Evolutionary conservation across 2,329 filamentous ascomycete genomes (phyloP), one percentile per base, ranked within the genome.

Genomic region (Aspergillus ochraceus): DNA sequence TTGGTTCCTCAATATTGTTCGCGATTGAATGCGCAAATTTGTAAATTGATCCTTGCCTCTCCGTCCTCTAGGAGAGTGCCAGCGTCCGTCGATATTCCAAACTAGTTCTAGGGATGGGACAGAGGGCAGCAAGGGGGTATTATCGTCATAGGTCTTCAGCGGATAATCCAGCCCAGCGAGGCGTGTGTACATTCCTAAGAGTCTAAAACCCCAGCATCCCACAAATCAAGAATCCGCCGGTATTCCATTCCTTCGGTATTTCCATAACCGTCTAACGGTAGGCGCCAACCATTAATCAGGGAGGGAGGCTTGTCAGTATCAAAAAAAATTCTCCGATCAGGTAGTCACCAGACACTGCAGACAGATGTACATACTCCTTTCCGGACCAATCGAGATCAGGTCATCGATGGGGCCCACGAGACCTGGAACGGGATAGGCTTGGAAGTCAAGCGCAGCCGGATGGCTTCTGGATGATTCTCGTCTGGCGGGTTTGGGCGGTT

Each of bases 41-140:
- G 45, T 47, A 47, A 24, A 24, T 47, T 14, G 22, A 47, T 14
- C 11, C 19, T 12, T 9, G 36, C 14, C 17, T 47, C 20, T 47
- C 45, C n/a, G 20, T 47, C 6, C 4, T 19, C 10, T 1, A 12
- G 11, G 12, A 19, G 14, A 20, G 22, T 6, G 14, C 3, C 11
- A 24, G 45, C 14, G 42, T 20, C 42, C 45, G 22, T 52, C 32
- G 14, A 29, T 45, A 49, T 32, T 22, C 17, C 42, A 39, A 14
- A 14, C 49, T 42, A 20, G 12, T 42, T 36, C 14, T 24, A 55
- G 53, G 53, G 53, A 26, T 55, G 53, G 36, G 39, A 49, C 53
- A 49, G 49, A 20, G 36, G 36, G 12, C 14, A 42, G 36, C 36
- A 42, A 42, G 53, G 46, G 32, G 53, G 30, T 20, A 55, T 55